Conservation (phyloP, 495 filamentous ascomycete genomes). For the Penicillium longicatenatum region DNA sequence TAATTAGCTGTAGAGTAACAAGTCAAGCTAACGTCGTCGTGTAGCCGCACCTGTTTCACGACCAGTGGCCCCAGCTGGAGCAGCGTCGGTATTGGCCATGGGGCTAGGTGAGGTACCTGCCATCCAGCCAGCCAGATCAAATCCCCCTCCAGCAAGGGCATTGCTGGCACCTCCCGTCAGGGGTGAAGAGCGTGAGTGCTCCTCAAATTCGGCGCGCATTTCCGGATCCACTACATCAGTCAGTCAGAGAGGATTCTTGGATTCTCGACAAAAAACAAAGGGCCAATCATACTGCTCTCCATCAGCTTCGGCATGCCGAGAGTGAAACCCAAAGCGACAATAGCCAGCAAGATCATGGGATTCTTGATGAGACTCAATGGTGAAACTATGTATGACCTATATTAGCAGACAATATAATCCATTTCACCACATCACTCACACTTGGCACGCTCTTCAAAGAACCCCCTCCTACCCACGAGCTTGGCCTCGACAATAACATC, state of each 20-base stretch:
- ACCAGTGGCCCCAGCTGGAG: constrained; percentile 36
- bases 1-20: not conserved
- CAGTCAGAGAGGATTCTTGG: not conserved
- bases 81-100: constrained; percentile 25
- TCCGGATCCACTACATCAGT: constrained; percentile 84
- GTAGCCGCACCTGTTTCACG: constrained; percentile 36
- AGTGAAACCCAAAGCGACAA: constrained; percentile 77
- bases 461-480: constrained; percentile 63
- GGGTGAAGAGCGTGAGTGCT: constrained; percentile 76
- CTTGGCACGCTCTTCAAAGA: constrained; percentile 68
- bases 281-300: constrained; percentile 78
- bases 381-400: constrained; percentile 38
- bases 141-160: constrained; percentile 51
- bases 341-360: constrained; percentile 90
- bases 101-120: constrained; percentile 49
- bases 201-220: constrained; percentile 87
- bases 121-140: constrained; percentile 87
- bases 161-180: constrained; percentile 51
- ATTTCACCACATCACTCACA: constrained; percentile 60
- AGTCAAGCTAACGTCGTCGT: constrained; percentile 28
- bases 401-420: not conserved
- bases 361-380: constrained; percentile 78
- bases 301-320: constrained; percentile 91
- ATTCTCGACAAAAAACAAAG: not conserved
- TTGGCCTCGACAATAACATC: constrained; percentile 60